A percentile compares a stretch with the other conserved stretches of the same genome.
Conservation (phyloP, 139 green algal genomes). For the Auxenochlorella protothecoides region DNA sequence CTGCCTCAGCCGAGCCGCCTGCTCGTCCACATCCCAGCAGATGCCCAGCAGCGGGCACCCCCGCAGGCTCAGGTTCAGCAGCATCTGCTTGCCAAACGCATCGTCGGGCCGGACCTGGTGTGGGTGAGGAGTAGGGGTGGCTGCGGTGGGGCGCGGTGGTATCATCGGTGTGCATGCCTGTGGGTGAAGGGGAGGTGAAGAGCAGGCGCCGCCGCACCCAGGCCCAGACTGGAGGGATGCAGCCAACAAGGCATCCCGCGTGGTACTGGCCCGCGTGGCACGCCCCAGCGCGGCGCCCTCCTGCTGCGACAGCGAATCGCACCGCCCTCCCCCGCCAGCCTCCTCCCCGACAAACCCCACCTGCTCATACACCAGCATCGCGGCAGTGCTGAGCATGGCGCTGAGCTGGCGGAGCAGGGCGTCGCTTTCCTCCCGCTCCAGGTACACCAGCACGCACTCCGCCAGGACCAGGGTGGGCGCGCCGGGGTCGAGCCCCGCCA, state of each 20-base stretch:
- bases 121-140: background rate
- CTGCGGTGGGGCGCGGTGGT: background rate
- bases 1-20: constrained; percentile 36
- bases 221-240: no score
- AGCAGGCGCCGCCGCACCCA: no score
- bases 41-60: constrained; percentile 75
- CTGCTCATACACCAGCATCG: constrained; percentile 70
- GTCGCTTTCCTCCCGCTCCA: constrained; percentile 47
- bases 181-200: no score
- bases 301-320: background rate
- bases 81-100: constrained; percentile 81
- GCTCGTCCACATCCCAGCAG: constrained; percentile 33
- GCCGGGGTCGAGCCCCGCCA: constrained; percentile 34
- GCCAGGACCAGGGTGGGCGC: constrained; percentile 62
- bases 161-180: no score
- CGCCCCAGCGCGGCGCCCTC: no score
- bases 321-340: background rate
- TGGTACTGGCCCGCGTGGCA: no score
- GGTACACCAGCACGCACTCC: constrained; percentile 87
- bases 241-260: no score
- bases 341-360: constrained; percentile 7
- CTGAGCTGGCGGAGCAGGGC: constrained; percentile 43
- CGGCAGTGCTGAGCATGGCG: constrained; percentile 27
- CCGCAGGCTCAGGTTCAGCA: constrained; percentile 65
- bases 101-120: constrained; percentile 67